Percentiles rank a stretch among this genome's conserved stretches.
Evolutionary conservation across 768 basidiomycete genomes (phyloP).

Genomic region (Pleurotus giganteus): DNA sequence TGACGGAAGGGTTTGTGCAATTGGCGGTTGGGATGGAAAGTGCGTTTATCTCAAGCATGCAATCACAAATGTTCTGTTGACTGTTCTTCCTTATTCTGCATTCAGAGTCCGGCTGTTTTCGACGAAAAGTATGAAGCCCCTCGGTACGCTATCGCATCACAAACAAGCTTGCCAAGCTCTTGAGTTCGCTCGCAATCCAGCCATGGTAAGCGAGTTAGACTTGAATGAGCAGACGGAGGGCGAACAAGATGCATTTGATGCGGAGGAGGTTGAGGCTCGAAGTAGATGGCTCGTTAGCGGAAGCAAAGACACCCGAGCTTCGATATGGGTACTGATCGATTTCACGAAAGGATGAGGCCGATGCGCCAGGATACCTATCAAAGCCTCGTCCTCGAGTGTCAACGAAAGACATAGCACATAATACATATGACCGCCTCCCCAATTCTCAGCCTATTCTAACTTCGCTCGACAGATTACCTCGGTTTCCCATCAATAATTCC

Average conservation of each 20-base stretch:
- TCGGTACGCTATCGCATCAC: constrained; percentile 85
- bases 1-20: constrained; percentile 77
- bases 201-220: constrained; percentile 32
- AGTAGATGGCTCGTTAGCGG: constrained; percentile 64
- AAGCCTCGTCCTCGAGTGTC: too few species aligned
- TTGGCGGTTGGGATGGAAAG: constrained; percentile 96
- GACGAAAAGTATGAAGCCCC: constrained; percentile 72
- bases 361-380: too few species aligned
- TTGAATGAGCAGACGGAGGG: constrained; percentile 32
- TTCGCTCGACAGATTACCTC: too few species aligned
- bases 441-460: too few species aligned
- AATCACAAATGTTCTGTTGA: neutral
- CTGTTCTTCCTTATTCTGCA: neutral
- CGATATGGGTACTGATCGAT: constrained; percentile 66
- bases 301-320: constrained; percentile 67
- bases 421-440: too few species aligned
- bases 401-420: too few species aligned
- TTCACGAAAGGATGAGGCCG: constrained; percentile 39
- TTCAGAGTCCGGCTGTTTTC: constrained; percentile 80
- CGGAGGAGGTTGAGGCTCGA: constrained; percentile 41
- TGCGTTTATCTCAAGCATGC: constrained; percentile 32
- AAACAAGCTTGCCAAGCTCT: constrained; percentile 74
- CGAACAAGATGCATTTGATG: constrained; percentile 53
- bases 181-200: constrained; percentile 51
- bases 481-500: too few species aligned